Conservation (phyloP, 768 basidiomycete genomes). For the Hygrocybe coccinea region DNA sequence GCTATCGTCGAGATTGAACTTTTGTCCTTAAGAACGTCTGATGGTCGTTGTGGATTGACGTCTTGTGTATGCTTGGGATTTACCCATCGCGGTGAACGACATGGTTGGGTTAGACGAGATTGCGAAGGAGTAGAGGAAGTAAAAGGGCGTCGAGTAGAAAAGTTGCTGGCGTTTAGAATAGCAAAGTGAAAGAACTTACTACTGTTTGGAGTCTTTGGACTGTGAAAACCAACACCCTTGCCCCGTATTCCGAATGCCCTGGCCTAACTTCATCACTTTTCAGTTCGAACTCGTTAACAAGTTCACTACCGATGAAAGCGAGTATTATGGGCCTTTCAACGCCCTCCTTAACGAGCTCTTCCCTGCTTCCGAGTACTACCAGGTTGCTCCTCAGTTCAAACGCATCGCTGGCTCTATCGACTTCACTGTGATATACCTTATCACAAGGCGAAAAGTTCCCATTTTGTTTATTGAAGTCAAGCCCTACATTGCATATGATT, state of each 20-base stretch:
- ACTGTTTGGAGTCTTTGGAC: no score
- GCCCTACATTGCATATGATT: not conserved
- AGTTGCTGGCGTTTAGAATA: no score
- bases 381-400: not conserved
- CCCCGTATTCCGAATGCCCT: conserved; percentile 2
- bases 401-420: conserved; percentile 3
- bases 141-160: no score
- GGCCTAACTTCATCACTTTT: conserved; percentile 1
- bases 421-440: conserved; percentile 1
- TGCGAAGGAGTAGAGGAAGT: no score
- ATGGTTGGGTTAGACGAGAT: not conserved
- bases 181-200: no score
- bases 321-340: conserved; percentile 4
- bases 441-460: not conserved
- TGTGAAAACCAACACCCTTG: no score
- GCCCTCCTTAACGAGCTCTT: conserved; percentile 2
- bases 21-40: conserved; percentile 16
- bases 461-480: conserved; percentile 1
- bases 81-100: conserved; percentile 25
- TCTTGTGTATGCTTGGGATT: no score
- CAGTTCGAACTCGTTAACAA: conserved; percentile 5
- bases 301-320: conserved; percentile 5
- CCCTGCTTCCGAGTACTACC: conserved; percentile 1
- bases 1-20: conserved; percentile 17
- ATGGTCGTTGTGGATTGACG: no score